Base-by-base conservation (phyloP, 2,329 filamentous ascomycete species). In the Pseudopyrenochaeta lycopersici region DNA sequence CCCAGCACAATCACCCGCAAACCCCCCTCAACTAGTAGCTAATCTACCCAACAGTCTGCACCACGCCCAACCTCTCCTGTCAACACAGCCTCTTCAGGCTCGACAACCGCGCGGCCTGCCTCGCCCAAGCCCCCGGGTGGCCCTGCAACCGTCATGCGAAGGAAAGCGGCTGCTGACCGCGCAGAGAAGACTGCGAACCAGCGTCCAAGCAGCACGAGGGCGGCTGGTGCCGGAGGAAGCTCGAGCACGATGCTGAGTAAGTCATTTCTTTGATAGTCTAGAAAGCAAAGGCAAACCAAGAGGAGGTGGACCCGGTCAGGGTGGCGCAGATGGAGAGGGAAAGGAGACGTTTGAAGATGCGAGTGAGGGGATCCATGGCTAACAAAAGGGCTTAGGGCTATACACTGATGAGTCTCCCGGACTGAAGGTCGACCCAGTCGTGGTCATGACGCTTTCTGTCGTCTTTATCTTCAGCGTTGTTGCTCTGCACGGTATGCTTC, bases 381-480 rank as follows among this genome's bases (percentile, higher is more conserved):
- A 62, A 69, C 39, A n/a, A 20, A 14, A 44, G 7, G 18, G 5
- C 18, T n/a, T 52, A 92, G 90, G 87, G 80, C 89, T 99, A 39
- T 99, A 99, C 87, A 99, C 95, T 53, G 95, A 99, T 76, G 95
- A 99, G 83, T 96, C 91, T 63, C 95, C 95, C 54, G 95, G 95
- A 59, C 84, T 99, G 71, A 97, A 97, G 84, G 95, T 99, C 63
- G 95, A 99, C 78, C 95, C 95, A 18, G 95, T 99, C 55, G 93
- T 99, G 64, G 94, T 99, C 62, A 85, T 99, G 73, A 95, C 97
- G 66, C 85, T 99, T 68, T 96, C 92, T 73, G 87, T 99, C 70
- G 95, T 96, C 60, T 99, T 99, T 80, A 99, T 99, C 80, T 97
- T 99, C 83, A 95, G 90, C 74, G 95, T 99, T 74, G 95, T 99